Conservation (phyloP, 169 alveolate species). For the Plasmodium fragile region DNA sequence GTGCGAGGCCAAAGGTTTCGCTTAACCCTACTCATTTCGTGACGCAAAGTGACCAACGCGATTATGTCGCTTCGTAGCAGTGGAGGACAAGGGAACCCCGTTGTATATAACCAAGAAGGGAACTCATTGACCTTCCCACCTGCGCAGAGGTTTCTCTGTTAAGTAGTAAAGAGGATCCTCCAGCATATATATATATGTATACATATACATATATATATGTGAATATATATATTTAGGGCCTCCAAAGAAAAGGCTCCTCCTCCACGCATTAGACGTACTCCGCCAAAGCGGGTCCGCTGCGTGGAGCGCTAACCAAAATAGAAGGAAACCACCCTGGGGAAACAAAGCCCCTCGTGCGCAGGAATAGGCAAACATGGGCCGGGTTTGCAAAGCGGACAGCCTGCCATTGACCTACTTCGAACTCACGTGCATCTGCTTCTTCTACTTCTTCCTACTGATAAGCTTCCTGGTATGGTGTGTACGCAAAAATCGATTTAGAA, state of each 20-base stretch:
- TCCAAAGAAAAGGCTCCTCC: background rate
- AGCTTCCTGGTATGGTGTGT: constrained; percentile 37
- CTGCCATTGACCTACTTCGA: constrained; percentile 25
- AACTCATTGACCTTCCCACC: background rate
- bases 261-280: background rate
- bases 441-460: constrained; percentile 25
- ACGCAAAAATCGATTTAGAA: constrained; percentile 4
- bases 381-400: constrained; percentile 40
- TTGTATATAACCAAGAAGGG: background rate
- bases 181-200: background rate
- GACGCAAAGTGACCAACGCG: background rate
- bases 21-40: background rate
- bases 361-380: constrained; percentile 27
- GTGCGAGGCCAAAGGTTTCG: background rate
- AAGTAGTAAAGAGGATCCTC: background rate
- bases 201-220: too few species aligned
- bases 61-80: background rate
- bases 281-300: background rate
- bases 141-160: background rate
- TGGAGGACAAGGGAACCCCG: background rate
- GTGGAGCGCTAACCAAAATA: background rate
- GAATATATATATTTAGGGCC: too few species aligned
- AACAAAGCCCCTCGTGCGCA: background rate
- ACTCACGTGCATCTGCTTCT: constrained; percentile 33
- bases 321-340: background rate